These are phyloP conservation scores for Strigomonas culicis DNA, from an alignment of 208 protist genomes.

Conservation along the genomic window DNA sequence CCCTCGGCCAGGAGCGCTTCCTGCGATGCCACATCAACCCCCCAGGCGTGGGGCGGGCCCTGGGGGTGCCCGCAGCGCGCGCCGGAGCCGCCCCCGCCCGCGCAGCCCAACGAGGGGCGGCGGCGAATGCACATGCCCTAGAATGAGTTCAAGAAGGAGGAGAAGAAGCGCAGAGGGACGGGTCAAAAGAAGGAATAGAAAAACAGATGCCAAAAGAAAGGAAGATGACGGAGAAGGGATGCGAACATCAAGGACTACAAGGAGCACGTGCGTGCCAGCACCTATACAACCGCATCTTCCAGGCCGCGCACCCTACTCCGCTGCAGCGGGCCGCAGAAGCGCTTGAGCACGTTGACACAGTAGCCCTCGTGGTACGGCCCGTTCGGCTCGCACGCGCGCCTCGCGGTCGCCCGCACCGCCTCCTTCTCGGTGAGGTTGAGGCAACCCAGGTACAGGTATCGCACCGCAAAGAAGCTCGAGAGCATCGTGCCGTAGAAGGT, in stretches of 20 bases:
- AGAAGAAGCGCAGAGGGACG: not conserved
- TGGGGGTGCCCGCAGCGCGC: too few species aligned
- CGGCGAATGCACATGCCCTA: too few species aligned
- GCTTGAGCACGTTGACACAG: slow-evolving; percentile 27
- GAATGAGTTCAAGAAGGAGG: too few species aligned
- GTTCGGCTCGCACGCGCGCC: slow-evolving; percentile 20
- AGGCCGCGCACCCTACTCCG: slow-evolving; percentile 30
- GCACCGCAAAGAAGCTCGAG: not conserved
- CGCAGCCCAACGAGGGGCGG: too few species aligned
- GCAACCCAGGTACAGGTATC: slow-evolving; percentile 16
- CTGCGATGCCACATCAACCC: too few species aligned
- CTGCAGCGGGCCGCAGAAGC: slow-evolving; percentile 48
- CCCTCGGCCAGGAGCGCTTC: too few species aligned
- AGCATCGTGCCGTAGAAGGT: not conserved
- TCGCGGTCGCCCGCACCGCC: not conserved
- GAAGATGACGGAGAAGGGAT: not conserved
- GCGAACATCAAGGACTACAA: too few species aligned
- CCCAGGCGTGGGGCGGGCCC: too few species aligned
- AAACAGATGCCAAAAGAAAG: not conserved
- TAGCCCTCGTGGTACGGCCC: slow-evolving; percentile 24
- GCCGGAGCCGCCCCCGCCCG: too few species aligned
- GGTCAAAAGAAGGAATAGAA: slow-evolving; percentile 5
- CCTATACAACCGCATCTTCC: slow-evolving; percentile 25
- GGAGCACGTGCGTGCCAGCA: too few species aligned
- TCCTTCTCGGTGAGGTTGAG: slow-evolving; percentile 35